Conservation (phyloP, 495 filamentous ascomycete genomes). For the Chaetomidium leptoderma region DNA sequence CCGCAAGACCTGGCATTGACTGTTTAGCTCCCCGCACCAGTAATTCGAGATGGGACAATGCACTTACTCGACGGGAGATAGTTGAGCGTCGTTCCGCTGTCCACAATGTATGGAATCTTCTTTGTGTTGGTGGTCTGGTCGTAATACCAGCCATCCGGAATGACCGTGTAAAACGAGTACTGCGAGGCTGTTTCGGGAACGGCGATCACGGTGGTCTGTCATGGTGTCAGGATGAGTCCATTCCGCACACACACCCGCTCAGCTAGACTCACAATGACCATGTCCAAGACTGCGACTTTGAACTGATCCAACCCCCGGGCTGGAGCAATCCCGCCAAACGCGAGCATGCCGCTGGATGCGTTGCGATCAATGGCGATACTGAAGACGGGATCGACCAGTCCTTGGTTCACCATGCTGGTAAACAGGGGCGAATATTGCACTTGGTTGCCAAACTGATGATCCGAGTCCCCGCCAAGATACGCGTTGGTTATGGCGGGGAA, state of each 20-base stretch:
- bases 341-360: constrained; percentile 41
- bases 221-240: constrained; percentile 2
- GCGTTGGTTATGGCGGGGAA: constrained; percentile 54
- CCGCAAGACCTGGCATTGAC: constrained; percentile 36
- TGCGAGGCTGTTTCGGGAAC: constrained; percentile 26
- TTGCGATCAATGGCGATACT: constrained; percentile 45
- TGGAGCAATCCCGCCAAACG: constrained; percentile 49
- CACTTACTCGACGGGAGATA: constrained; percentile 38
- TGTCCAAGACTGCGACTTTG: constrained; percentile 32
- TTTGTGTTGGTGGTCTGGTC: constrained; percentile 30
- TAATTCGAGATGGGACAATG: not conserved
- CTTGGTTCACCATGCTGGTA: constrained; percentile 51
- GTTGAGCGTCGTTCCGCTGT: constrained; percentile 46
- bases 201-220: constrained; percentile 28
- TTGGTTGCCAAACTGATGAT: constrained; percentile 30
- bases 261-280: constrained; percentile 36
- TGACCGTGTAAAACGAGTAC: constrained; percentile 42
- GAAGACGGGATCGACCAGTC: constrained; percentile 53
- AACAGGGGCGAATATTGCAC: constrained; percentile 55
- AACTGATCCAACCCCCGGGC: constrained; percentile 29
- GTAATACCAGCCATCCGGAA: constrained; percentile 38
- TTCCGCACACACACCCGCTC: not conserved
- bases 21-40: not conserved
- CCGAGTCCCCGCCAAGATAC: constrained; percentile 32
- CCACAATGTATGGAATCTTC: constrained; percentile 45